phyloP scores from a whole-genome alignment of 345 rosid species.

The Eucalyptus tenuipes region DNA sequence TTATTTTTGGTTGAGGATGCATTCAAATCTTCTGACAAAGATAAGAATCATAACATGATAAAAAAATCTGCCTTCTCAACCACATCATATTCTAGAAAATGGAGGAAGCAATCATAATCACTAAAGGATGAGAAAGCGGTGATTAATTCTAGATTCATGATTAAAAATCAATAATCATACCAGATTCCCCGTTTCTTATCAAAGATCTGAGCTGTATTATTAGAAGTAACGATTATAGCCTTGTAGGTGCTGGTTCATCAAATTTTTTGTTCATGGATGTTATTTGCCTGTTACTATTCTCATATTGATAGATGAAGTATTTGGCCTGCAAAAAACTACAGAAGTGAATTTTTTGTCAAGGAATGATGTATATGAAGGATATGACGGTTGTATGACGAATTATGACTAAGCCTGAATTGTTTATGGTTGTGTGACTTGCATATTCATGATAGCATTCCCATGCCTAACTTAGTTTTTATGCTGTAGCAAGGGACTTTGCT shows the following conservation, averaged over 20 bases:
- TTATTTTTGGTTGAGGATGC: background rate
- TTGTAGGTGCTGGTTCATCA: background rate
- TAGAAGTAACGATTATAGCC: background rate
- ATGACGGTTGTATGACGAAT: background rate
- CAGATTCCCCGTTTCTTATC: background rate
- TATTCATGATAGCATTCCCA: background rate
- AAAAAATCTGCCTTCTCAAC: background rate
- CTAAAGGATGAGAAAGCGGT: background rate
- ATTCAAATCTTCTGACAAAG: background rate
- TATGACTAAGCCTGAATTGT: background rate
- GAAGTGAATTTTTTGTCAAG: background rate
- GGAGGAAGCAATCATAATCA: background rate
- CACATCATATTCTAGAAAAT: background rate
- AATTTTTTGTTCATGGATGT: background rate
- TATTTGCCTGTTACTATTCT: background rate
- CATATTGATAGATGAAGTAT: background rate
- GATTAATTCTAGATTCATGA: background rate
- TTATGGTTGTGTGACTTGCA: background rate
- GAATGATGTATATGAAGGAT: background rate
- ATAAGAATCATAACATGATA: background rate
- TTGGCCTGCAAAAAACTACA: background rate
- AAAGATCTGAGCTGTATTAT: background rate
- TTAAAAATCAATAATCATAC: background rate
- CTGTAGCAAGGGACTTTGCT: slow-evolving; percentile 65
- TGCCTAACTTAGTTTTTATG: background rate